Evolutionary conservation across 345 rosid genomes (phyloP).

Genomic region (Stellera chamaejasme): DNA sequence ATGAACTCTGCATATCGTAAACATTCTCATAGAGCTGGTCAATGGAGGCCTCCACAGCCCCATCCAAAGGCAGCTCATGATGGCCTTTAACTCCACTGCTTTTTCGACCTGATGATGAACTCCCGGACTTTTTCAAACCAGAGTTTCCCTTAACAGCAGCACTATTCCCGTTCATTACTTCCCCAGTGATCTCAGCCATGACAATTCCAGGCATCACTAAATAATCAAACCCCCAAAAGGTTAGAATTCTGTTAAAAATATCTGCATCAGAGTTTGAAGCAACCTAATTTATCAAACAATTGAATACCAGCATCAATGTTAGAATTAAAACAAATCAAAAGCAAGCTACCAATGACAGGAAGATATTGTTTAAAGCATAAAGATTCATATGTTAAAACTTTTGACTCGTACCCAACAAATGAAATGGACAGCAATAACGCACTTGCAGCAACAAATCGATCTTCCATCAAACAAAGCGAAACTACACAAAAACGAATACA

Average conservation of each 20-base stretch:
- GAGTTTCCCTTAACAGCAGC: slow-evolving; percentile 35
- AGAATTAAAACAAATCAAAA: slow-evolving; percentile 3
- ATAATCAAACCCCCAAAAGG: slow-evolving; percentile 19
- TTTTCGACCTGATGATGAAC: slow-evolving; percentile 16
- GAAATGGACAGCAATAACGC: background rate
- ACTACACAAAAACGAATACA: slow-evolving; percentile 13
- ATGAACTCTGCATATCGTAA: slow-evolving; percentile 84
- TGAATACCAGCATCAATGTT: slow-evolving; percentile 15
- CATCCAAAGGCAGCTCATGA: slow-evolving; percentile 17
- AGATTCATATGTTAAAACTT: slow-evolving; percentile 10
- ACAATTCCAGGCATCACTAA: slow-evolving; percentile 46
- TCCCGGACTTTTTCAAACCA: slow-evolving; percentile 26
- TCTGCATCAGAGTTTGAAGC: slow-evolving; percentile 14
- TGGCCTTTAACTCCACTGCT: slow-evolving; percentile 20
- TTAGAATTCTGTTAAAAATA: slow-evolving; percentile 14
- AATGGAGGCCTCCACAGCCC: slow-evolving; percentile 41
- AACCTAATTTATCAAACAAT: slow-evolving; percentile 15
- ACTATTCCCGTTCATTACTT: slow-evolving; percentile 23
- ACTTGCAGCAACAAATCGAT: slow-evolving; percentile 3
- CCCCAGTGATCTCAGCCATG: slow-evolving; percentile 39
- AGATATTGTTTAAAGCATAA: slow-evolving; percentile 1
- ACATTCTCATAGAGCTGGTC: slow-evolving; percentile 81
- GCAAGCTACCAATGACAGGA: slow-evolving; percentile 2
- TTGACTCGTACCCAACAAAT: slow-evolving; percentile 9
- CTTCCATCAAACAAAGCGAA: slow-evolving; percentile 12